Base-by-base conservation (phyloP, 352 stramenopile genomes). In the Globisporangium irregulare region DNA sequence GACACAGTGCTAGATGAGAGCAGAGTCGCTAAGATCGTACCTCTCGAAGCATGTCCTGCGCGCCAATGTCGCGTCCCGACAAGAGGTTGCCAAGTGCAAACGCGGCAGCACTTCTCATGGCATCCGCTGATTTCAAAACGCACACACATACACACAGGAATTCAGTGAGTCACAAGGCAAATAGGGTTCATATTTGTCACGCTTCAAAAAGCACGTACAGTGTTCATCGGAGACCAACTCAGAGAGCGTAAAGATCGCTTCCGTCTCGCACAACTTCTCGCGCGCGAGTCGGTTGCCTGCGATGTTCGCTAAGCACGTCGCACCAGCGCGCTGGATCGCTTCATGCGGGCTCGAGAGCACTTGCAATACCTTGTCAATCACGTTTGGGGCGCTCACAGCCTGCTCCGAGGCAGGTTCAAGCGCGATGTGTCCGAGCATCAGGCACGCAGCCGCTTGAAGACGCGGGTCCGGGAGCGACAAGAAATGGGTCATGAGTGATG, bases 31-130 rank as follows among this genome's bases (percentile, higher is more conserved):
- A 43, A 4, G 20, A 34, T 9, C 60, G 36, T 59, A 79, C 73
- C 71, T 90, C 81, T 1, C 81, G 80, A 51, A 91, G 56, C 20
- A 76, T 67, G 46, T 93, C 85, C 29, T 93, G 85, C 8, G 75
- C 77, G 1, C 75, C 67, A 36, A 84, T 85, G 48, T 93, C 81
- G 38, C 75, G 73, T 53, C 75, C 81, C 36, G 83, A 83, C 12
- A 93, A 69, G 3, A 91, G 70, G 66, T 91, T 93, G 55, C 85
- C 85, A 15, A 93, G 64, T 3, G 85, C 79, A 64, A 91, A 93
- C 10, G 85, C 81, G 24, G 77, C 77, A 24, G 74, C 75, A 29
- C 81, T 86, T n/a, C 79, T 80, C 43, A 91, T 68, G 29, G 71
- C 61, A 46, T 93, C 85, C 12, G 73, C 79, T 86, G 43, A n/a